Evolutionary conservation across 768 basidiomycete species (phyloP).

Genomic region (Rhodotorula kratochvilovae): DNA sequence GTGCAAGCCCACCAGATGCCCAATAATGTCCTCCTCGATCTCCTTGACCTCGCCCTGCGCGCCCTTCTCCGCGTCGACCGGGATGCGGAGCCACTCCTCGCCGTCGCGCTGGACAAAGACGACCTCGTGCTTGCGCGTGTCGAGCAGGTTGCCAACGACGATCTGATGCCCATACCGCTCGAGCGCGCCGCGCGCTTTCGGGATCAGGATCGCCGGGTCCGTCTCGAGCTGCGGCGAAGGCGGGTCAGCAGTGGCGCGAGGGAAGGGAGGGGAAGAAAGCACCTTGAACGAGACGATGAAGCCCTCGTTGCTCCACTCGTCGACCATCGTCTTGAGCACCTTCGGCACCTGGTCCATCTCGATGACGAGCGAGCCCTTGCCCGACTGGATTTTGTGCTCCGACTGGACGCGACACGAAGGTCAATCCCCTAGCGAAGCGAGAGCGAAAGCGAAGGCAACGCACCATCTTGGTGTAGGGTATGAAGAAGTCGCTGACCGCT

Average conservation of each 20-base stretch:
- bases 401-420: conserved; percentile 55
- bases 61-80: conserved; percentile 26
- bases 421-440: not conserved
- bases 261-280: conserved; percentile 1
- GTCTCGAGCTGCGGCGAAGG: conserved; percentile 74
- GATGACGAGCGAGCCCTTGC: conserved; percentile 83
- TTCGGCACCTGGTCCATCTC: conserved; percentile 99
- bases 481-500: conserved; percentile 96
- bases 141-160: conserved; percentile 93
- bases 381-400: conserved; percentile 97
- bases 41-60: conserved; percentile 58
- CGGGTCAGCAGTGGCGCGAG: no score
- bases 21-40: conserved; percentile 88
- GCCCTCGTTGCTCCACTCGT: conserved; percentile 85
- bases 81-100: conserved; percentile 42
- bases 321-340: conserved; percentile 83
- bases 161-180: conserved; percentile 95
- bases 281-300: conserved; percentile 98
- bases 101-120: conserved; percentile 61
- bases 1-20: conserved; percentile 70
- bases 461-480: conserved; percentile 85
- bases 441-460: conserved; percentile 46
- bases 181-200: conserved; percentile 81
- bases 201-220: conserved; percentile 71
- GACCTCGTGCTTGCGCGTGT: conserved; percentile 83